Percentiles rank a stretch among this genome's conserved stretches.
Evolutionary conservation across 2,329 filamentous ascomycete genomes (phyloP).

Genomic region (Fusarium lateritium): DNA sequence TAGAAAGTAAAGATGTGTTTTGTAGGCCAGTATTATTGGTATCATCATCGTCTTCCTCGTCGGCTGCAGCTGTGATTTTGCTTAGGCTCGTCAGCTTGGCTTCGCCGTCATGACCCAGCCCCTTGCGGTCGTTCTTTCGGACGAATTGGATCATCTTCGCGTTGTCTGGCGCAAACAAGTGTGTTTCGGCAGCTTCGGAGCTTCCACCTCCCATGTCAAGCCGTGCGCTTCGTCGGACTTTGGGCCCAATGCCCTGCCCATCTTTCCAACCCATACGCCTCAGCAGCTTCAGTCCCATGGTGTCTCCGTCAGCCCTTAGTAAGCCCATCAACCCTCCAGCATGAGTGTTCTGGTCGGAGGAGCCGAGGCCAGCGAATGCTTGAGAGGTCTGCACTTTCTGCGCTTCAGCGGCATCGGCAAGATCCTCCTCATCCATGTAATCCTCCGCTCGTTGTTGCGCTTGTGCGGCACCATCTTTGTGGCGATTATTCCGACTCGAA

Average conservation of each 20-base stretch:
- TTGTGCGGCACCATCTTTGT: slow-evolving; percentile 72
- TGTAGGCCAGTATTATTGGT: slow-evolving; percentile 38
- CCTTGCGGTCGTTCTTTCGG: slow-evolving; percentile 78
- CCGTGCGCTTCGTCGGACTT: slow-evolving; percentile 80
- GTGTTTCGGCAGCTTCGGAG: slow-evolving; percentile 62
- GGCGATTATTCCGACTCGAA: slow-evolving; percentile 86
- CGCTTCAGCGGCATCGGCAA: slow-evolving; percentile 86
- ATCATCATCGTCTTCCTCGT: slow-evolving; percentile 62
- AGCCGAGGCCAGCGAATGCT: slow-evolving; percentile 82
- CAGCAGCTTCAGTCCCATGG: slow-evolving; percentile 87
- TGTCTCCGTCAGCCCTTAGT: slow-evolving; percentile 81
- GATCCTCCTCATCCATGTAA: slow-evolving; percentile 98
- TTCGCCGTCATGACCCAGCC: slow-evolving; percentile 77
- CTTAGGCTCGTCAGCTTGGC: slow-evolving; percentile 62
- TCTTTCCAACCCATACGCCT: slow-evolving; percentile 97
- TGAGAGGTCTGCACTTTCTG: slow-evolving; percentile 80
- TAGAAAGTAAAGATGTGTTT: slow-evolving; percentile 38
- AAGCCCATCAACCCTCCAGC: slow-evolving; percentile 76
- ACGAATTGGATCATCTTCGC: slow-evolving; percentile 76
- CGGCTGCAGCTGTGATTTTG: slow-evolving; percentile 39
- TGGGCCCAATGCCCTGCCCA: slow-evolving; percentile 93
- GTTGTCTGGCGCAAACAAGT: slow-evolving; percentile 90
- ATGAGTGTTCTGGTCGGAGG: slow-evolving; percentile 70
- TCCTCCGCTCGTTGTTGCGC: slow-evolving; percentile 82
- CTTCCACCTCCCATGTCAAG: slow-evolving; percentile 65